Evolutionary conservation across 345 rosid species (phyloP), one percentile per base, ranked within the genome.

Genomic region (Ailanthus altissimus): DNA sequence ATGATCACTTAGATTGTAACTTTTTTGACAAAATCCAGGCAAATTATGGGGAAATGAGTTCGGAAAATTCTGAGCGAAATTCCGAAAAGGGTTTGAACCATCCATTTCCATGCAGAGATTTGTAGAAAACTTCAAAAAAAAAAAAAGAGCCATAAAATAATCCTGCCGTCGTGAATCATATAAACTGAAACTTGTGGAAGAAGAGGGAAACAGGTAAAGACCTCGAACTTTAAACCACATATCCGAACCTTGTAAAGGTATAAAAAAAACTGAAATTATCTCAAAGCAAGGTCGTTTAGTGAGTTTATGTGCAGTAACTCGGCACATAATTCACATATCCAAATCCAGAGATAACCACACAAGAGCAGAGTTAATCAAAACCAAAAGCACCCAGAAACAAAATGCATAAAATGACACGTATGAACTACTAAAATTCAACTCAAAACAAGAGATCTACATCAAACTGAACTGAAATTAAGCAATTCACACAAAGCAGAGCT

Each of bases 401-500:
- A 62, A 50, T 38, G 43, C 50, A 50, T 66, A 26, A 73, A 53
- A 54, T 40, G 49, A 14, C n/a, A 43, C 47, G 5, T 2, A 20
- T 5, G 60, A 73, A 46, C 23, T 8, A 8, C 32, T 43, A 47
- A 28, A 74, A 28, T 10, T 65, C 45, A 75, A 23, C 51, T 51
- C 38, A 23, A 40, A 75, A 14, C 9, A 8, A 25, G 61, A 75
- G 71, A 75, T 75, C 78, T 64, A 18, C 63, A 36, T 51, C 71
- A 36, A 2, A 53, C 32, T 40, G 49, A 14, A 20, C 63, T 16
- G 47, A 10, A 53, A 62, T 46, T 74, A 42, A 59, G 36, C 67
- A 58, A 59, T 43, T 59, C 66, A 42, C 15, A 16, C 54, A 20
- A 66, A 20, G n/a, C 9, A 16, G 47, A 21, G 8, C 36, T 26